phyloP scores from a whole-genome alignment of 2,329 filamentous ascomycete species.

The Rhexocercosporidium sp. region DNA sequence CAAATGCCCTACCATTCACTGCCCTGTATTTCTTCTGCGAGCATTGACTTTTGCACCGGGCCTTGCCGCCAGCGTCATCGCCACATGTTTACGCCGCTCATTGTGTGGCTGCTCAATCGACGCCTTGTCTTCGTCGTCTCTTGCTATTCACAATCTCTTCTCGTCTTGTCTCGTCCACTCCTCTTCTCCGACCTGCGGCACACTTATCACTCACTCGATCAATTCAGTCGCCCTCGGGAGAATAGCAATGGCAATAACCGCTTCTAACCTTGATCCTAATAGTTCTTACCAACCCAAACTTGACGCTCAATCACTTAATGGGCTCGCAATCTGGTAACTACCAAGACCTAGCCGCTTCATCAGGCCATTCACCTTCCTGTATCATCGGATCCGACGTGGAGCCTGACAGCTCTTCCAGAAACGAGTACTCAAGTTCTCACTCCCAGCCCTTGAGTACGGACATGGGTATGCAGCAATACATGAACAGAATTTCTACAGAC shows the following conservation, averaged over 20 bases:
- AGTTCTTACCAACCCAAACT: conserved; percentile 22
- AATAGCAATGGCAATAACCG: conserved; percentile 6
- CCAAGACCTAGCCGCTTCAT: conserved; percentile 41
- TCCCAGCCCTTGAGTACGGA: conserved; percentile 38
- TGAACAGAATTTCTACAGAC: conserved; percentile 41
- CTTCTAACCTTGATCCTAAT: conserved; percentile 17
- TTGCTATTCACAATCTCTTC: conserved; percentile 20
- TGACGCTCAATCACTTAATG: conserved; percentile 42
- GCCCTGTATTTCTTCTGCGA: conserved; percentile 3
- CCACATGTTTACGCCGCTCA: conserved; percentile 17
- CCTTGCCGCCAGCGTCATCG: conserved; percentile 10
- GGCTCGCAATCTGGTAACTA: conserved; percentile 45
- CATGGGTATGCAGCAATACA: conserved; percentile 43
- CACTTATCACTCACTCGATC: not conserved
- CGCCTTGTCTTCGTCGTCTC: not conserved
- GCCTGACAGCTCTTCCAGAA: conserved; percentile 43
- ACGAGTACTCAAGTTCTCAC: conserved; percentile 36
- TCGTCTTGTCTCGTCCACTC: not conserved
- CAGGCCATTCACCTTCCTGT: conserved; percentile 40
- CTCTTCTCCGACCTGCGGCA: not conserved
- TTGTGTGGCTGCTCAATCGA: conserved; percentile 14
- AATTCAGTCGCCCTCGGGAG: not conserved
- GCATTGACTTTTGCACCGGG: not conserved
- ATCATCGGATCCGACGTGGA: conserved; percentile 42
- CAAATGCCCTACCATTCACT: not conserved